Percentiles rank a stretch among this genome's conserved stretches.
phyloP scores from a whole-genome alignment of 805 yeast species.

The Pichia phayaonensis region DNA sequence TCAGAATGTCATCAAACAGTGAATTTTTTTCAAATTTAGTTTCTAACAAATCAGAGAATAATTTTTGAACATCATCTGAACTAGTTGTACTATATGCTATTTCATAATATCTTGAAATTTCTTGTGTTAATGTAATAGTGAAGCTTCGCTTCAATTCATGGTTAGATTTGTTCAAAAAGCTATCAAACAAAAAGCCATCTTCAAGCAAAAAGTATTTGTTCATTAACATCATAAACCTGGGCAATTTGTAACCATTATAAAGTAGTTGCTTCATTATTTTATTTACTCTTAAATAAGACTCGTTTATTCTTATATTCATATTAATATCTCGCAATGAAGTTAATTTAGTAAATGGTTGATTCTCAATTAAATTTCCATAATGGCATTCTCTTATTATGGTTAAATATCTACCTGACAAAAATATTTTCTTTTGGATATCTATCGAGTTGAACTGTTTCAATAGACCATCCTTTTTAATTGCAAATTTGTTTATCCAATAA shows the following conservation, averaged over 20 bases:
- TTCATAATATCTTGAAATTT: constrained; percentile 27
- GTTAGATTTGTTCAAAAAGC: constrained; percentile 43
- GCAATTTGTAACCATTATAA: constrained; percentile 52
- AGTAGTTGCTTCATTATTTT: constrained; percentile 47
- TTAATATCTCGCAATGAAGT: constrained; percentile 26
- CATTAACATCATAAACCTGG: constrained; percentile 38
- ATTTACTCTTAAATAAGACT: constrained; percentile 65
- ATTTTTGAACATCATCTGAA: neutral
- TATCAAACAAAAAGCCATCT: constrained; percentile 42
- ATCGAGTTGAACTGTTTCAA: constrained; percentile 53
- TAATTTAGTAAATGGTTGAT: constrained; percentile 4
- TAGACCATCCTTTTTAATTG: constrained; percentile 67
- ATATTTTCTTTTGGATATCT: constrained; percentile 52
- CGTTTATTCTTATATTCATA: constrained; percentile 46
- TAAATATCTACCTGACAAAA: constrained; percentile 78
- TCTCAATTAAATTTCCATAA: neutral
- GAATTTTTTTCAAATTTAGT: constrained; percentile 15
- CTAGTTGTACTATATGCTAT: constrained; percentile 13
- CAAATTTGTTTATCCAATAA: constrained; percentile 69
- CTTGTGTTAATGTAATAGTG: constrained; percentile 21
- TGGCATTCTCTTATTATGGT: constrained; percentile 54
- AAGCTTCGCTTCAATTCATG: constrained; percentile 42
- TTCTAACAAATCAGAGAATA: neutral
- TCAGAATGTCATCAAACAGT: constrained; percentile 30
- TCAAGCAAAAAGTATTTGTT: constrained; percentile 53